A percentile compares a stretch with the other conserved stretches of the same genome.
These are phyloP conservation scores for Cylindrotheca fusiformis DNA, from an alignment of 108 stramenopile species.

Conservation along the genomic window DNA sequence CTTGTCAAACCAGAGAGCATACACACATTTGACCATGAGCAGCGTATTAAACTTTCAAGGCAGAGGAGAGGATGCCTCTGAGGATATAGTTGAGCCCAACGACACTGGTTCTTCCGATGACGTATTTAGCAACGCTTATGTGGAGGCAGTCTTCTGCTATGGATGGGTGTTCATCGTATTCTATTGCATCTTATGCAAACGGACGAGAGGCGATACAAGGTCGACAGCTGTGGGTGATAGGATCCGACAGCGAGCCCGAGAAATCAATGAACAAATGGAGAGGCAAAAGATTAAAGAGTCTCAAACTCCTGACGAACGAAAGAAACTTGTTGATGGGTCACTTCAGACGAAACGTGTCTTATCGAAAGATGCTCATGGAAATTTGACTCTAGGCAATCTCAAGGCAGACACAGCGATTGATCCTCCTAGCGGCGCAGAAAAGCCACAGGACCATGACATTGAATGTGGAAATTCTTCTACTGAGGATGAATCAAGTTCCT, in stretches of 20 bases:
- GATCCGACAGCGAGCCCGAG: conserved; percentile 1
- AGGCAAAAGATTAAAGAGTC: neutral
- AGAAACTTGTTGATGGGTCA: neutral
- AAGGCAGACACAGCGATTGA: neutral
- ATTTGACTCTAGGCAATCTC: conserved; percentile 2
- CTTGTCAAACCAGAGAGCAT: no score
- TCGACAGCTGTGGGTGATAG: neutral
- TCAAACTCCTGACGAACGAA: conserved; percentile 11
- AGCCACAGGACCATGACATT: neutral
- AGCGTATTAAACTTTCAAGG: neutral
- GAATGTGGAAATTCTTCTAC: conserved; percentile 4
- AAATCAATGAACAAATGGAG: neutral
- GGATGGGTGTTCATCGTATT: neutral
- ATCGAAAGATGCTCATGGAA: conserved; percentile 15
- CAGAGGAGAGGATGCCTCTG: no score
- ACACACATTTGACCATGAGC: neutral
- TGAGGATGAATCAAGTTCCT: neutral
- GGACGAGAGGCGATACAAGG: neutral
- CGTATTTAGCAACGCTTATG: no score
- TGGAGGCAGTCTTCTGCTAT: neutral
- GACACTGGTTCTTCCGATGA: no score
- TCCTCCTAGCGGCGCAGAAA: neutral
- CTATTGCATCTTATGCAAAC: neutral
- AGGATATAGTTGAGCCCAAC: no score
- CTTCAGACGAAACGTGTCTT: conserved; percentile 13